These are phyloP conservation scores for Aspergillus udagawae DNA, from an alignment of 2,329 filamentous ascomycete species.

Conservation along the genomic window DNA sequence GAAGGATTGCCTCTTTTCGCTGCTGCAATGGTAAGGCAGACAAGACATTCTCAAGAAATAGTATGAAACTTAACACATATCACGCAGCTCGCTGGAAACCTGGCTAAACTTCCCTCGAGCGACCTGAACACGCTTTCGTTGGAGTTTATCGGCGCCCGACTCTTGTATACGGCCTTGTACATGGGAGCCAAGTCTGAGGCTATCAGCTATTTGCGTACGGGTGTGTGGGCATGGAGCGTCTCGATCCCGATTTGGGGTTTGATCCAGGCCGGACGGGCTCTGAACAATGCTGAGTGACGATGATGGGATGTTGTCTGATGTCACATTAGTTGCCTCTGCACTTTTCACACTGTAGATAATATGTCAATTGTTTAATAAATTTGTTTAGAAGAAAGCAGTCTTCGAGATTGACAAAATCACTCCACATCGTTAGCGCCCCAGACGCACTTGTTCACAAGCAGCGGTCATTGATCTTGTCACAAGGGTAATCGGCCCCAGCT, in stretches of 20 bases:
- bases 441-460: too few relatives aligned
- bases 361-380: too few relatives aligned
- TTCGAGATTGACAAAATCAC: too few relatives aligned
- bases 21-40: slow-evolving; percentile 25
- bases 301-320: not conserved
- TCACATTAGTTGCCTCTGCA: too few relatives aligned
- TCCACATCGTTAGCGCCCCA: too few relatives aligned
- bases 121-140: slow-evolving; percentile 30
- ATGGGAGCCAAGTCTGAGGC: slow-evolving; percentile 30
- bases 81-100: slow-evolving; percentile 29
- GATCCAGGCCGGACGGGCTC: slow-evolving; percentile 24
- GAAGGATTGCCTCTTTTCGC: slow-evolving; percentile 34
- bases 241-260: slow-evolving; percentile 29
- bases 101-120: slow-evolving; percentile 25
- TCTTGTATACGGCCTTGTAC: slow-evolving; percentile 32
- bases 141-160: slow-evolving; percentile 29
- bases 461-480: too few relatives aligned
- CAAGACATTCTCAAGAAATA: not conserved
- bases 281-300: slow-evolving; percentile 6
- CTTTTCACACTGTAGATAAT: too few relatives aligned
- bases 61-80: not conserved
- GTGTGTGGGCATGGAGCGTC: slow-evolving; percentile 31
- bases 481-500: too few relatives aligned
- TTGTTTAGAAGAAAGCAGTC: too few relatives aligned
- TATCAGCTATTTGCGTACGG: slow-evolving; percentile 29